A percentile compares a stretch with the other conserved stretches of the same genome.
phyloP scores from a whole-genome alignment of 2,329 filamentous ascomycete species.

The Bisporella sp. region DNA sequence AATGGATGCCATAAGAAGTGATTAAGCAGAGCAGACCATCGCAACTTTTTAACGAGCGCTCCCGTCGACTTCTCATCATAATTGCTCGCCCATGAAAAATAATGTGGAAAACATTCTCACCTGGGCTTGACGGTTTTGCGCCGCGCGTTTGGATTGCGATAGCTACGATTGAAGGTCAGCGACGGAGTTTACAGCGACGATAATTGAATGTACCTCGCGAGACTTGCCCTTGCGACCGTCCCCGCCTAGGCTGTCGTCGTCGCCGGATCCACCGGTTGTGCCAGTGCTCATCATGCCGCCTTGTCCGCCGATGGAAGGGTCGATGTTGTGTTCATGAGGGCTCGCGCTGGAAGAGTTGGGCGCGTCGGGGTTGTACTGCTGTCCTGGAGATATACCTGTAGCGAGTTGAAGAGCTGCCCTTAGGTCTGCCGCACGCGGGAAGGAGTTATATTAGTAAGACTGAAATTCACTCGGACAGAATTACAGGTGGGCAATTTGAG shows the following conservation, averaged over 20 bases:
- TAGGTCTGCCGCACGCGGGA: conserved; percentile 24
- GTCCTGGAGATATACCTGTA: conserved; percentile 20
- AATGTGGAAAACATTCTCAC: conserved; percentile 44
- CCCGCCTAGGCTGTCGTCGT: conserved; percentile 18
- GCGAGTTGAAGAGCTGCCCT: conserved; percentile 26
- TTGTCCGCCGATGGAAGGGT: conserved; percentile 26
- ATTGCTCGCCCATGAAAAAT: conserved; percentile 2
- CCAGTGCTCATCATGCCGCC: conserved; percentile 24
- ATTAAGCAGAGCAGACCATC: conserved; percentile 27
- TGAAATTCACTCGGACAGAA: background rate
- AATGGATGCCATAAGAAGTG: conserved; percentile 31
- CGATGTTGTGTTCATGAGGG: conserved; percentile 29
- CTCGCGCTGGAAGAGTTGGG: conserved; percentile 20
- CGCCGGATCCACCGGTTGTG: conserved; percentile 23
- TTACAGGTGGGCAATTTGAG: conserved; percentile 1
- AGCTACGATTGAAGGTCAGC: conserved; percentile 37
- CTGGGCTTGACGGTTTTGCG: conserved; percentile 74
- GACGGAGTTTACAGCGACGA: background rate
- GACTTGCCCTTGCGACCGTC: conserved; percentile 69
- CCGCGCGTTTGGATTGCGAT: conserved; percentile 58
- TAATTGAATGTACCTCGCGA: conserved; percentile 54
- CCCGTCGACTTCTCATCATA: conserved; percentile 4
- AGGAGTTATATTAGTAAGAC: background rate
- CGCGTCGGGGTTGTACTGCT: conserved; percentile 21
- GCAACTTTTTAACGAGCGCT: conserved; percentile 17